Evolutionary conservation across 208 protist genomes (phyloP).

Genomic region (Trypanosoma scelopori): DNA sequence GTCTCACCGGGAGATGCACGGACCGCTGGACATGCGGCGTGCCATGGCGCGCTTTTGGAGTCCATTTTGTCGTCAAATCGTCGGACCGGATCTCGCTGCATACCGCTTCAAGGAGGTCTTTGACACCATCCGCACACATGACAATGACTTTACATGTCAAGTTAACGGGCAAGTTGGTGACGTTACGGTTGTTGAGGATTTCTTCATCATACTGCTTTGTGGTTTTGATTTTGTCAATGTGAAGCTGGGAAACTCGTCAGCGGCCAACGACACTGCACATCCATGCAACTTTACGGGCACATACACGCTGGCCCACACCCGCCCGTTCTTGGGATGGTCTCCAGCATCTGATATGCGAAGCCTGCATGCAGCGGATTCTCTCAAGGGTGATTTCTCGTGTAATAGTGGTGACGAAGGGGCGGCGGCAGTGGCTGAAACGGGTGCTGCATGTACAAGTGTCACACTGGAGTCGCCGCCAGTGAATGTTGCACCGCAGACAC

Average conservation of each 20-base stretch:
- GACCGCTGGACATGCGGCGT: slow-evolving; percentile 29
- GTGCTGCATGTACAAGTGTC: neutral
- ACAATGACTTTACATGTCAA: slow-evolving; percentile 60
- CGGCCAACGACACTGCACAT: slow-evolving; percentile 21
- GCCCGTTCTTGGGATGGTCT: slow-evolving; percentile 73
- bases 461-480: neutral
- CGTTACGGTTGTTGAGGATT: slow-evolving; percentile 54
- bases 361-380: neutral
- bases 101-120: slow-evolving; percentile 67
- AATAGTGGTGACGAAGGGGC: neutral
- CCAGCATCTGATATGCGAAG: slow-evolving; percentile 24
- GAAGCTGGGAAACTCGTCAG: slow-evolving; percentile 33
- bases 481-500: neutral
- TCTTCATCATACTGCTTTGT: slow-evolving; percentile 51
- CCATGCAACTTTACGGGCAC: slow-evolving; percentile 47
- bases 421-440: neutral
- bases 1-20: neutral
- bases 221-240: slow-evolving; percentile 79
- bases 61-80: slow-evolving; percentile 37
- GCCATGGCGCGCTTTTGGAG: slow-evolving; percentile 65
- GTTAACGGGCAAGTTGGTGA: slow-evolving; percentile 62
- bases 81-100: slow-evolving; percentile 36
- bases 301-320: slow-evolving; percentile 61
- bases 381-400: neutral
- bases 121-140: slow-evolving; percentile 32